Base-by-base conservation (phyloP, 148 eudicot species). In the Euryodendron excelsum region DNA sequence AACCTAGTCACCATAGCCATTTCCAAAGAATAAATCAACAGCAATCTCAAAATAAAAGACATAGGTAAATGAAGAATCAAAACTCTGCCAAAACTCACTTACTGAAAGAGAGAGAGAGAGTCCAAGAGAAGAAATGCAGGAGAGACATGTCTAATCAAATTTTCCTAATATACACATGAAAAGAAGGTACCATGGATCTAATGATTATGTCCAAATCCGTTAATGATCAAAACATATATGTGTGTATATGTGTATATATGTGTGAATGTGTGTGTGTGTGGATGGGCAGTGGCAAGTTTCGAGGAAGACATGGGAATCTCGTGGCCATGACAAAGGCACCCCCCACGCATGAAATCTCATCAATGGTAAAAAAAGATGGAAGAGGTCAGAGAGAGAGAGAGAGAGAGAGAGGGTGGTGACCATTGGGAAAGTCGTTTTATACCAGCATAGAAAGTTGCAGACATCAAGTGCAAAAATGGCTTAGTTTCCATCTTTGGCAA, bases 361-460 rank as follows among this genome's bases (percentile, higher is more conserved):
- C 50, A 76, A 48, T 77, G 48, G 59, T 62, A 17, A 45, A 62
- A 69, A 68, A 47, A 41, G 21, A 47, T 25, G 17, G 31, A 18
- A 17, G 5, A 61, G n/a, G n/a, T n/a, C n/a, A 37, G 50, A 27
- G 56, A 30, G 31, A 15, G 23, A 11, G 48, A 10, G 31, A 28
- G 73, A 27, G 65, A 45, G 56, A 61, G 71, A 31, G n/a, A 34
- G 6, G 14, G 69, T 20, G 39, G 31, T 44, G 58, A 56, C 12
- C 56, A 47, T 63, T n/a, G 78, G 79, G 77, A 72, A 80, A 78
- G 82, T 44, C 31, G 80, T 75, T 28, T 92, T 90, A 90, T 82
- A 92, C 94, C 1, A 89, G 86, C 90, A 92, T 65, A 82, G 92
- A 70, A 87, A 83, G 83, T 67, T 72, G 84, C 9, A 72, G 79